Evolutionary conservation across 1,284 basidiomycete genomes (phyloP).

Genomic region (Cryptococcus neoformans): DNA sequence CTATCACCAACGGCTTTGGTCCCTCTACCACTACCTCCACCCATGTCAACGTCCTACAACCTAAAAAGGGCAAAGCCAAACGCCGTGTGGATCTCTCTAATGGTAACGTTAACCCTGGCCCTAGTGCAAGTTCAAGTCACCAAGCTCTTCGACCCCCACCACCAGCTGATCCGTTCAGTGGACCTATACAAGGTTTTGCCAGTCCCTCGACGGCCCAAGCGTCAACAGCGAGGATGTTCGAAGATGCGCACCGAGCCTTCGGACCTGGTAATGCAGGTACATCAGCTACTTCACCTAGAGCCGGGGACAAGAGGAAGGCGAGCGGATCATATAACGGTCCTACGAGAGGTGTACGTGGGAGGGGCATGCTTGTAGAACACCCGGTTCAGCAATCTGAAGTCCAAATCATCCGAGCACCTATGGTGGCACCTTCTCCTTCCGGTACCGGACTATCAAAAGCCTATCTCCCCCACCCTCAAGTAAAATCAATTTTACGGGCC

Average conservation of each 20-base stretch:
- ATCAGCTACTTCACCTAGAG: constrained; percentile 4
- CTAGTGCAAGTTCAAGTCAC: not conserved
- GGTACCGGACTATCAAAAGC: constrained; percentile 2
- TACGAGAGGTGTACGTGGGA: constrained; percentile 5
- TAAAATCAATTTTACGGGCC: constrained; percentile 30
- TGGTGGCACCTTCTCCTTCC: constrained; percentile 5
- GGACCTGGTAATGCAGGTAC: constrained; percentile 6
- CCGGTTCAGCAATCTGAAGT: constrained; percentile 1
- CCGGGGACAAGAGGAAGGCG: constrained; percentile 32
- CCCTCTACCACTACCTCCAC: constrained; percentile 9
- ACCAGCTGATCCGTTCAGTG: constrained; percentile 12
- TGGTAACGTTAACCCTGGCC: not conserved
- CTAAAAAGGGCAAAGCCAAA: constrained; percentile 23
- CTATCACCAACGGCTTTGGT: constrained; percentile 13
- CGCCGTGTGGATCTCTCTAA: constrained; percentile 10
- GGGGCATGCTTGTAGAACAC: too few relatives aligned
- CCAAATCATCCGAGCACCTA: constrained; percentile 33
- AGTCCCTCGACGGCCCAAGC: constrained; percentile 20
- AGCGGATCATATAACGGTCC: not conserved
- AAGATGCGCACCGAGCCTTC: constrained; percentile 28
- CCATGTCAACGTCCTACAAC: constrained; percentile 27
- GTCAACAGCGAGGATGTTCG: constrained; percentile 35
- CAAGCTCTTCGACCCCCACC: not conserved
- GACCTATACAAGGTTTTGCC: constrained; percentile 32
- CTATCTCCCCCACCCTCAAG: constrained; percentile 15